phyloP scores from a whole-genome alignment of 1,139 yeast species.

The Candida tropicalis region DNA sequence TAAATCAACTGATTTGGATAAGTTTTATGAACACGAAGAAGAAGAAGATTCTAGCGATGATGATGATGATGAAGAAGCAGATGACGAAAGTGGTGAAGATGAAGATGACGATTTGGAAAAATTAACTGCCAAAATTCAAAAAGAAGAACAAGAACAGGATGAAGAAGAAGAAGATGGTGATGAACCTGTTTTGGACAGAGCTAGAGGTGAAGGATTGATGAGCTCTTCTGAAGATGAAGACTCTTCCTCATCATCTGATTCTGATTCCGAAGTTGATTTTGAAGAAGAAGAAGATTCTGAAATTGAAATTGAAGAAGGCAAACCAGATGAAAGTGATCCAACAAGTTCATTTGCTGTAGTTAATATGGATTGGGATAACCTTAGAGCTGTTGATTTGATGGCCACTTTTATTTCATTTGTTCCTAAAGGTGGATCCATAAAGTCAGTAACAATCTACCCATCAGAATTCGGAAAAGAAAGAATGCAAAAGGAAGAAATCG shows the following conservation, averaged over 20 bases:
- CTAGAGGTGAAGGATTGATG: constrained; percentile 65
- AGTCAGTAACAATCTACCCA: constrained; percentile 78
- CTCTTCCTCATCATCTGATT: constrained; percentile 30
- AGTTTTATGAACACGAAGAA: constrained; percentile 60
- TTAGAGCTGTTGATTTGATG: constrained; percentile 82
- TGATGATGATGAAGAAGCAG: constrained; percentile 22
- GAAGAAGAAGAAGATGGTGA: constrained; percentile 76
- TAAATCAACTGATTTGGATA: constrained; percentile 47
- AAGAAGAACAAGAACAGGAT: constrained; percentile 27
- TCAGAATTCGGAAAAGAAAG: constrained; percentile 93
- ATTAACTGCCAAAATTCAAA: constrained; percentile 16
- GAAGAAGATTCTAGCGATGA: constrained; percentile 23
- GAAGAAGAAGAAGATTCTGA: constrained; percentile 51
- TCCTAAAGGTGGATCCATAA: constrained; percentile 72
- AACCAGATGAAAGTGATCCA: constrained; percentile 87
- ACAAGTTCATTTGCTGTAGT: constrained; percentile 84
- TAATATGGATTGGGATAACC: constrained; percentile 96
- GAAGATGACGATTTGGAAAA: constrained; percentile 23
- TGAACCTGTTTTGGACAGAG: constrained; percentile 48
- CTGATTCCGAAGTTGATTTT: constrained; percentile 33
- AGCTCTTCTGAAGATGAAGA: constrained; percentile 23
- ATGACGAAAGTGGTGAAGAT: constrained; percentile 22
- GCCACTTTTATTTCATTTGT: constrained; percentile 89
- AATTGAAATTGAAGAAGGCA: constrained; percentile 54
- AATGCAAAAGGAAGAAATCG: constrained; percentile 85